Evolutionary conservation across 306 rosid species (phyloP), one percentile per base, ranked within the genome.

Genomic region (Cicer pinnatifidum): DNA sequence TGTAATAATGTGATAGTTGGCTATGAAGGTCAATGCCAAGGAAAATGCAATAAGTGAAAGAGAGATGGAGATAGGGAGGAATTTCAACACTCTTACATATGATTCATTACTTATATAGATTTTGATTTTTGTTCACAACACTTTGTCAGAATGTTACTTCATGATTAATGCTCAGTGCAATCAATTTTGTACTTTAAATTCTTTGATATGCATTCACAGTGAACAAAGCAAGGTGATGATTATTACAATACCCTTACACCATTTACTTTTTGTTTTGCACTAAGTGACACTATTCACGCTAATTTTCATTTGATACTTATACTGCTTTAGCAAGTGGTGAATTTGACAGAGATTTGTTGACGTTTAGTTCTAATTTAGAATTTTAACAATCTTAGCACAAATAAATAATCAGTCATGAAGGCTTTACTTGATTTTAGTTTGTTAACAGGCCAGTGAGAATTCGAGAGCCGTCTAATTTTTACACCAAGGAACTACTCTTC

Each of bases 21-120:
- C 71, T 47, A 48, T 73, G 83, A 51, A 60, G 15, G 72, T 61
- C 19, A 59, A 59, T 68, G 16, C 77, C 76, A 52, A 50, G 52
- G 68, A 64, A 43, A 59, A 59, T 40, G 60, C 45, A 8, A 44
- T 13, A 9, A 51, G 3, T 10, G 28, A 37, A 41, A 3, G 35
- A 65, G 9, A 64, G 7, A 41, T 35, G 10, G 33, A 13, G 50
- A 19, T 6, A 11, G n/a, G 63, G 67, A 38, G 71, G 33, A 35
- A 11, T 41, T 63, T 65, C 39, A 65, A 43, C 38, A 43, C 70
- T 15, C 50, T 66, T 43, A 20, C 56, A 66, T 66, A 66, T 66
- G 8, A 45, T 20, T 66, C 56, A 66, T 66, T 15, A 11, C 13
- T 38, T 0, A 13, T 41, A 59, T 38, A 37, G 48, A 62, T 39